Evolutionary conservation across 495 filamentous ascomycete genomes (phyloP).

Genomic region (Daldinia bambusicola): DNA sequence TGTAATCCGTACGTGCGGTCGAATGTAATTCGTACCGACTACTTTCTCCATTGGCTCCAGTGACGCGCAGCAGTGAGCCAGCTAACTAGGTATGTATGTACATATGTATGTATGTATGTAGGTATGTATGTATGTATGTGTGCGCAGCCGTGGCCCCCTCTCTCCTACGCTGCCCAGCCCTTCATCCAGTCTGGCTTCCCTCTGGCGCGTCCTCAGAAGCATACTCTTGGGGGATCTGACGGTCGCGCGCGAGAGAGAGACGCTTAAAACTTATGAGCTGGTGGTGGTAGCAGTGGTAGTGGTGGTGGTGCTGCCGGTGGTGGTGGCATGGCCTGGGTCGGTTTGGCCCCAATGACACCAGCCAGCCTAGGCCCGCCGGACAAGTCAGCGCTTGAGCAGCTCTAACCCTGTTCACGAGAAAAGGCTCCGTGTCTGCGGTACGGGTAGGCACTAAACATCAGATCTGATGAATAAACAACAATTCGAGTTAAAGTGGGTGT

Average conservation of each 20-base stretch:
- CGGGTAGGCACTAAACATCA: constrained; percentile 31
- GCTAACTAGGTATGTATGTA: constrained; percentile 13
- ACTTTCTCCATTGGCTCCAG: constrained; percentile 32
- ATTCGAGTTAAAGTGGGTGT: constrained; percentile 8
- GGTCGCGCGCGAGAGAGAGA: neutral
- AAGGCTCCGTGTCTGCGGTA: constrained; percentile 35
- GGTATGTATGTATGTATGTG: neutral
- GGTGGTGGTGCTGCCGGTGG: no score
- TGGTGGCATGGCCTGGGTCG: constrained; percentile 15
- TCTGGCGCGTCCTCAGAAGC: constrained; percentile 1
- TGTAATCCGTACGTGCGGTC: constrained; percentile 10
- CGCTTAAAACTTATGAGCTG: constrained; percentile 9
- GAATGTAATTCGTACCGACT: constrained; percentile 31
- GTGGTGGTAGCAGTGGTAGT: no score
- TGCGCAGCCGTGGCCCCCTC: constrained; percentile 5
- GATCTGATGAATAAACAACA: constrained; percentile 44
- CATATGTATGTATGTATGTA: neutral
- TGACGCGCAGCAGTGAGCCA: constrained; percentile 33
- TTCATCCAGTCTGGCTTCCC: neutral
- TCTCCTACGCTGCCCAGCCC: constrained; percentile 11
- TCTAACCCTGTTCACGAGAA: constrained; percentile 39
- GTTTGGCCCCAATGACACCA: constrained; percentile 35
- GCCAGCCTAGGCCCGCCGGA: constrained; percentile 35
- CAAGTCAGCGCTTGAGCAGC: constrained; percentile 37
- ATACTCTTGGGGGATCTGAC: constrained; percentile 1